Conservation (phyloP, 768 basidiomycete species). For the Tylopilus cervinicoccineus region DNA sequence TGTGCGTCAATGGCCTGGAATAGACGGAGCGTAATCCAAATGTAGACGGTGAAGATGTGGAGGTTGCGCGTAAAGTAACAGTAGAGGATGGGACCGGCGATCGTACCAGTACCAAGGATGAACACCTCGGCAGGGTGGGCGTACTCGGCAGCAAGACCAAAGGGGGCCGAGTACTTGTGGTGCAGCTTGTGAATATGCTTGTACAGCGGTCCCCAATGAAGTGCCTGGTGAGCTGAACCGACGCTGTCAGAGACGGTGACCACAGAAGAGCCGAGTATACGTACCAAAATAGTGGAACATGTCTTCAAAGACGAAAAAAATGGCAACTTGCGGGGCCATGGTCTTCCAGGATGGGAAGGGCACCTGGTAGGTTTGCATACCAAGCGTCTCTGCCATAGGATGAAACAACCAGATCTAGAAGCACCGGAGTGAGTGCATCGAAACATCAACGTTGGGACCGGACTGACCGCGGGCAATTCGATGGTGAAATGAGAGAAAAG, state of each 20-base stretch:
- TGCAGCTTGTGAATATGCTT: constrained; percentile 96
- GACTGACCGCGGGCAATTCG: constrained; percentile 80
- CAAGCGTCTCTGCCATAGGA: constrained; percentile 80
- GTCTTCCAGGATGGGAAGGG: constrained; percentile 75
- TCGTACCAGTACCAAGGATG: constrained; percentile 90
- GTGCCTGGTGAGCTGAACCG: constrained; percentile 72
- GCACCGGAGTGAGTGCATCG: neutral
- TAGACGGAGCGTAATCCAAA: constrained; percentile 90
- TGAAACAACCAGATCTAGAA: constrained; percentile 86
- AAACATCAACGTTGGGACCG: neutral
- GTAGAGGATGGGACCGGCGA: constrained; percentile 84
- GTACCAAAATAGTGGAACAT: constrained; percentile 86
- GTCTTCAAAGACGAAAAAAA: constrained; percentile 97
- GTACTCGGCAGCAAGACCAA: constrained; percentile 96
- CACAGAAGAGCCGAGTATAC: constrained; percentile 13
- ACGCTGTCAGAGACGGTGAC: neutral
- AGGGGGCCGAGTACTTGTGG: constrained; percentile 95
- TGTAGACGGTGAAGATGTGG: constrained; percentile 90
- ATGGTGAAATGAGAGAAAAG: constrained; percentile 94
- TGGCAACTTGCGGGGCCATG: constrained; percentile 71
- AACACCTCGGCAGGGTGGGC: constrained; percentile 96
- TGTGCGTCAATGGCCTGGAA: constrained; percentile 98
- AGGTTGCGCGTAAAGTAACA: constrained; percentile 67
- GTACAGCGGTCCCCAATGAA: constrained; percentile 83
- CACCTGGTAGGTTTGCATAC: constrained; percentile 90